These are phyloP conservation scores for Trichophyton schoenleinii DNA, from an alignment of 2,329 filamentous ascomycete species.

Conservation along the genomic window DNA sequence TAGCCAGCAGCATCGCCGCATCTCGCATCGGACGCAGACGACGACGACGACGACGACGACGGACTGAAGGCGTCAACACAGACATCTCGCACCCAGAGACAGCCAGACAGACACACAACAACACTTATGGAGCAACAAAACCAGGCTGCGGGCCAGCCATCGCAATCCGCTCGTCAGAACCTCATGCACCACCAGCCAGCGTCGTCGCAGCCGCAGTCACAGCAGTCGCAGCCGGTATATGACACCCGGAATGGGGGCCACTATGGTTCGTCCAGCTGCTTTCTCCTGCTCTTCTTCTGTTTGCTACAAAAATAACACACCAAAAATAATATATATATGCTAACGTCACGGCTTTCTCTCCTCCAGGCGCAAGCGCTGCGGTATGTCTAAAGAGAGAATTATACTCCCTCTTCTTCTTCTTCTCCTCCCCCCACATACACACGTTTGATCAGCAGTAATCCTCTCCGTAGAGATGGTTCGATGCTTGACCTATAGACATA, in stretches of 20 bases:
- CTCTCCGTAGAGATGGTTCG: not conserved
- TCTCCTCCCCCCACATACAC: not conserved
- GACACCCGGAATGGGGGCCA: slow-evolving; percentile 63
- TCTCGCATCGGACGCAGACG: not conserved
- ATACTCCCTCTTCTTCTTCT: not conserved
- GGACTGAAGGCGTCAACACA: not conserved
- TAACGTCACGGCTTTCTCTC: slow-evolving; percentile 7
- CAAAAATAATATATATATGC: not conserved
- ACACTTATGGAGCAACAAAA: not conserved
- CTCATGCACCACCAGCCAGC: slow-evolving; percentile 3
- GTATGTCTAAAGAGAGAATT: slow-evolving; percentile 31
- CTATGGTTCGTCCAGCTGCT: slow-evolving; percentile 48
- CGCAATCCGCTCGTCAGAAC: slow-evolving; percentile 6
- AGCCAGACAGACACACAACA: not conserved
- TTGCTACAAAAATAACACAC: too few relatives aligned
- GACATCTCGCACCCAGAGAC: not conserved
- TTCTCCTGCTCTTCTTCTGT: slow-evolving; percentile 6
- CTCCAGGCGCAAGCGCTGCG: slow-evolving; percentile 53
- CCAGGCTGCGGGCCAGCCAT: slow-evolving; percentile 8
- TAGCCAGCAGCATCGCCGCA: not conserved
- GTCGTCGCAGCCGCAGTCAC: slow-evolving; percentile 35
- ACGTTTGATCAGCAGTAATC: not conserved
- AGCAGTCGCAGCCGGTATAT: slow-evolving; percentile 53
- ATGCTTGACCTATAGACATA: slow-evolving; percentile 5
- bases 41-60: not conserved